Conservation (phyloP, 176 grass and related monocot species). For the Oryza brachyantha region DNA sequence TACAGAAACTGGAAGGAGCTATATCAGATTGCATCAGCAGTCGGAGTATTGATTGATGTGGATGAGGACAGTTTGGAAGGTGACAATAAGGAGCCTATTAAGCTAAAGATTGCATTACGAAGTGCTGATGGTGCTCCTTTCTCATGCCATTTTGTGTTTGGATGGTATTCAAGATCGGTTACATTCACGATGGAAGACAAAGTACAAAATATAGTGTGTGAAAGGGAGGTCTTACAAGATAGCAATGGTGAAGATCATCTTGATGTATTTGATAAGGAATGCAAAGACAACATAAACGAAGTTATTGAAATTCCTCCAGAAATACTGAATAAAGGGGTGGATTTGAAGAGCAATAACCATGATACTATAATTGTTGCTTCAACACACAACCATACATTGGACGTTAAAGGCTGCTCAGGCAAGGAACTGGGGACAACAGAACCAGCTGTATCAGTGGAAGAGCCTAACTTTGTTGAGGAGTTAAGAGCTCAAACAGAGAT, state of each 20-base stretch:
- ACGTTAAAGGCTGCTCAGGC: background rate
- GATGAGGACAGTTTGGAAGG: conserved; percentile 35
- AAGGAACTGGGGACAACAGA: background rate
- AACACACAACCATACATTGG: background rate
- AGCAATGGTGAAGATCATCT: background rate
- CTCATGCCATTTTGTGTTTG: conserved; percentile 32
- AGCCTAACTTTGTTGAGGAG: background rate
- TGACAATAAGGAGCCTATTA: conserved; percentile 32
- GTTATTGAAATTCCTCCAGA: conserved; percentile 10
- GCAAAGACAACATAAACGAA: background rate
- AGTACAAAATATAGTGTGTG: background rate
- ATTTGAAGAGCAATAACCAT: background rate
- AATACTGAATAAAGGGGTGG: background rate
- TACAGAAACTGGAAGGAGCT: conserved; percentile 42
- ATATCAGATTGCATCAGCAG: conserved; percentile 37
- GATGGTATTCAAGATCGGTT: conserved; percentile 23
- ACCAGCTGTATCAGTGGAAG: conserved; percentile 17
- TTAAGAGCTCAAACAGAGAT: background rate
- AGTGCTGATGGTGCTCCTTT: conserved; percentile 9
- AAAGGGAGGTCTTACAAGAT: conserved; percentile 15
- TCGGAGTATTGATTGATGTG: conserved; percentile 37
- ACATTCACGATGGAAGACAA: conserved; percentile 20
- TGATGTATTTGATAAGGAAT: background rate
- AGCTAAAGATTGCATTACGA: conserved; percentile 20
- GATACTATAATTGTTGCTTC: background rate